Evolutionary conservation across 1,139 yeast species (phyloP).

Genomic region (Protomyces inundatus): DNA sequence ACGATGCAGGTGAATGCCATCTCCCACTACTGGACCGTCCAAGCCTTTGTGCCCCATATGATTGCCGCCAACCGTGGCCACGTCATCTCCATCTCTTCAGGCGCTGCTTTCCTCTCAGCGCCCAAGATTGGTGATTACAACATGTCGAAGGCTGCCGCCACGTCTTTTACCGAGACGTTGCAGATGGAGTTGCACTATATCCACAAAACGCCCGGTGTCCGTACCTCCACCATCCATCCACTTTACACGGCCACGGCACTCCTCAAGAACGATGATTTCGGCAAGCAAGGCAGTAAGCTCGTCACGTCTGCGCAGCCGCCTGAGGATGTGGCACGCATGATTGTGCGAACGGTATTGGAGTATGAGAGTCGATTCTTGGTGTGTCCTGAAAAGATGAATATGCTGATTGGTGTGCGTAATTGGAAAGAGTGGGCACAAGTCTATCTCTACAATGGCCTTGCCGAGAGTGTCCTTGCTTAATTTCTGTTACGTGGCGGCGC

Average conservation of each 20-base stretch:
- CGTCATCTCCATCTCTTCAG: slow-evolving; percentile 61
- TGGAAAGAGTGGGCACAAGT: background rate
- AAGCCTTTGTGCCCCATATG: slow-evolving; percentile 42
- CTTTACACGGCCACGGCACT: background rate
- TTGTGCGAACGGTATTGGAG: background rate
- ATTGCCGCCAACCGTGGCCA: slow-evolving; percentile 42
- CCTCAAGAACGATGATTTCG: background rate
- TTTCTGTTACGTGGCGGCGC: too few species aligned
- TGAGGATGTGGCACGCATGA: background rate
- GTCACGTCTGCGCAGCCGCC: background rate
- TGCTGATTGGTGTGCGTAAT: background rate
- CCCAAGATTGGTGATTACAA: slow-evolving; percentile 44
- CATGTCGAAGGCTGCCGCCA: slow-evolving; percentile 19
- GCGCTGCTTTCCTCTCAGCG: slow-evolving; percentile 68
- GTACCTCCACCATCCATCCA: slow-evolving; percentile 8
- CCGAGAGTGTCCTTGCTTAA: background rate
- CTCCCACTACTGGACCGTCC: slow-evolving; percentile 52
- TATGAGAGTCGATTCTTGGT: background rate
- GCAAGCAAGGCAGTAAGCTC: background rate
- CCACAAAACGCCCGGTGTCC: slow-evolving; percentile 1
- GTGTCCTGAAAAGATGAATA: background rate
- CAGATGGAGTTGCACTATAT: slow-evolving; percentile 1
- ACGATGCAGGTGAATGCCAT: slow-evolving; percentile 54
- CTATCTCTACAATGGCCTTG: background rate
- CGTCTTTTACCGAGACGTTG: slow-evolving; percentile 7